phyloP scores from a whole-genome alignment of 2,329 filamentous ascomycete species.

The Paecilomyces sp. region DNA sequence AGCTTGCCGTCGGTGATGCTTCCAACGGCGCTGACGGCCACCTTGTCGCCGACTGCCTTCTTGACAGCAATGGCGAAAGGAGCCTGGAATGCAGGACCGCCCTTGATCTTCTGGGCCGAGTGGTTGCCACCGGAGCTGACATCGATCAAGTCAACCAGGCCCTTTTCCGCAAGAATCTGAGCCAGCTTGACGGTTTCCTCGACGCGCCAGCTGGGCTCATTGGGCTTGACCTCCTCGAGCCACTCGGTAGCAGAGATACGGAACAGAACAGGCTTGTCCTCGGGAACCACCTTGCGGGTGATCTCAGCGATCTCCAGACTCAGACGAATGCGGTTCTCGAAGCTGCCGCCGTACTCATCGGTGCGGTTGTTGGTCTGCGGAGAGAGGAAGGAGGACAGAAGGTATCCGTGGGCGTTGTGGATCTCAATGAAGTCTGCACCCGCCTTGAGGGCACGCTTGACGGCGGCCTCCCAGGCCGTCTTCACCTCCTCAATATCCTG shows the following conservation, averaged over 20 bases:
- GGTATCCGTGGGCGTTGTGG: slow-evolving; percentile 73
- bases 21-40: slow-evolving; percentile 70
- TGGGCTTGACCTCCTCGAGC: slow-evolving; percentile 54
- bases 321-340: slow-evolving; percentile 61
- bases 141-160: slow-evolving; percentile 71
- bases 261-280: slow-evolving; percentile 63
- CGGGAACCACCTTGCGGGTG: slow-evolving; percentile 56
- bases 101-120: slow-evolving; percentile 32
- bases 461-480: slow-evolving; percentile 52
- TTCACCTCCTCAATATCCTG: slow-evolving; percentile 63
- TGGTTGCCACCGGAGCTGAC: slow-evolving; percentile 68
- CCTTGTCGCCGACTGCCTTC: slow-evolving; percentile 60
- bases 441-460: slow-evolving; percentile 55
- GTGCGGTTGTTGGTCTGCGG: slow-evolving; percentile 63
- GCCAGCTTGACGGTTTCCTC: slow-evolving; percentile 60
- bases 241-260: slow-evolving; percentile 71
- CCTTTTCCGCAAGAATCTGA: slow-evolving; percentile 58
- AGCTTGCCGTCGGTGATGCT: slow-evolving; percentile 62
- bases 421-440: slow-evolving; percentile 76
- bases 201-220: slow-evolving; percentile 58
- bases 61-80: slow-evolving; percentile 67
- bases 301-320: slow-evolving; percentile 60
- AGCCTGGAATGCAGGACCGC: slow-evolving; percentile 63
- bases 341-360: slow-evolving; percentile 46
- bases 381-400: slow-evolving; percentile 63